phyloP scores from a whole-genome alignment of 139 green algal species.

The Penium margaritaceum region DNA sequence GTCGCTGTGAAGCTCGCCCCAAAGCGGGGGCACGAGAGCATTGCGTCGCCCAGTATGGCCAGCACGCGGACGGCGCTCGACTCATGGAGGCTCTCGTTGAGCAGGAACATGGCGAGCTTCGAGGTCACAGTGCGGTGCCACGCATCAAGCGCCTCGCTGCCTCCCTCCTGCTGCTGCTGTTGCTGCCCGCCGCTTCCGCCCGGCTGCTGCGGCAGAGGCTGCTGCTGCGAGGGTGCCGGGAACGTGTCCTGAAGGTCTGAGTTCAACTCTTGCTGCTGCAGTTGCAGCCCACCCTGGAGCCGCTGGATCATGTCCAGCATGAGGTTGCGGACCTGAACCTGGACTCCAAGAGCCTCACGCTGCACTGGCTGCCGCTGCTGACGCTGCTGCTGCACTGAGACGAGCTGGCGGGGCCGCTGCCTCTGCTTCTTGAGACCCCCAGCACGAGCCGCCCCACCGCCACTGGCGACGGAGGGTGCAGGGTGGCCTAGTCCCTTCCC shows the following conservation, averaged over 20 bases:
- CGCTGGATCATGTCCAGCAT: conserved; percentile 22
- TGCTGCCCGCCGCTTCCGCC: background rate
- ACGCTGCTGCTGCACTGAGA: background rate
- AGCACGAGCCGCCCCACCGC: no score
- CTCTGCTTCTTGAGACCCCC: no score
- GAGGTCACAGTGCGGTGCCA: background rate
- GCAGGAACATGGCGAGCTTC: conserved; percentile 4
- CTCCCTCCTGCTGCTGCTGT: background rate
- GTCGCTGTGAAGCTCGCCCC: background rate
- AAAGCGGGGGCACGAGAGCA: background rate
- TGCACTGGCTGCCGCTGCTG: background rate
- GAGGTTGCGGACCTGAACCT: conserved; percentile 14
- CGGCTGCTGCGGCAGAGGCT: conserved; percentile 2
- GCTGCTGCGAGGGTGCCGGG: no score
- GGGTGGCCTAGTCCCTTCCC: no score
- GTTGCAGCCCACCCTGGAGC: conserved; percentile 10
- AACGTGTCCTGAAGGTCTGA: no score
- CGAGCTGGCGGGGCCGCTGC: no score
- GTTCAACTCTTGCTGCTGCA: conserved; percentile 8
- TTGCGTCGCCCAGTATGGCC: background rate
- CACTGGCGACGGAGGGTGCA: no score
- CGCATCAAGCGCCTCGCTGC: no score
- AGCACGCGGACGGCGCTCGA: conserved; percentile 13
- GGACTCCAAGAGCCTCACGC: background rate
- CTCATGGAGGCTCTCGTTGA: conserved; percentile 34